Percentiles rank a stretch among this genome's conserved stretches.
phyloP scores from a whole-genome alignment of 495 filamentous ascomycete species.

The Chaetomium fimeti region DNA sequence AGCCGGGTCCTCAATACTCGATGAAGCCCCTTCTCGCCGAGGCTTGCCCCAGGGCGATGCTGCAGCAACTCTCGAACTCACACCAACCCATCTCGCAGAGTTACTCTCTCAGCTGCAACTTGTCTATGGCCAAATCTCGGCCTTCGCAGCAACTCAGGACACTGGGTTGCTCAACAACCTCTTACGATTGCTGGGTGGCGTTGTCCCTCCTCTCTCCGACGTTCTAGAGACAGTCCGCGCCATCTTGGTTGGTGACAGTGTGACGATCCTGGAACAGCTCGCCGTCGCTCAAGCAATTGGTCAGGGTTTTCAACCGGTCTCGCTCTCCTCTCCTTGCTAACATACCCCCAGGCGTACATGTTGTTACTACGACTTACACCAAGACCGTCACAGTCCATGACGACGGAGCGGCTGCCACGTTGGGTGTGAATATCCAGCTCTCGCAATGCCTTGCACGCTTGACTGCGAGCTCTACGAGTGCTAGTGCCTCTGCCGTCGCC shows the following conservation, averaged over 20 bases:
- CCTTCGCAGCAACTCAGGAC: background rate
- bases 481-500: background rate
- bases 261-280: slow-evolving; percentile 6
- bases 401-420: background rate
- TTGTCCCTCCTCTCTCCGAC: slow-evolving; percentile 7
- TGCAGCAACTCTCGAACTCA: background rate
- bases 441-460: slow-evolving; percentile 1
- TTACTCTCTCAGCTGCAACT: background rate
- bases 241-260: slow-evolving; percentile 6
- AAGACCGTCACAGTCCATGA: background rate
- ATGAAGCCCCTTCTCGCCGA: background rate
- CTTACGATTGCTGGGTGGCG: background rate
- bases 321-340: background rate
- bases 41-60: background rate
- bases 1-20: background rate
- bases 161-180: slow-evolving; percentile 16
- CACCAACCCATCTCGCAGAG: slow-evolving; percentile 9
- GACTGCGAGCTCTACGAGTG: background rate
- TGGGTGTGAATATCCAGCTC: background rate
- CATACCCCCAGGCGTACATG: background rate
- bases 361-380: background rate
- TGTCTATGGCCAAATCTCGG: slow-evolving; percentile 7
- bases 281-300: slow-evolving; percentile 9
- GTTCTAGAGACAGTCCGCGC: background rate
- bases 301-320: background rate